Percentiles rank a stretch among this genome's conserved stretches.
phyloP scores from a whole-genome alignment of 1,284 basidiomycete genomes.

The Inonotus hispidus region DNA sequence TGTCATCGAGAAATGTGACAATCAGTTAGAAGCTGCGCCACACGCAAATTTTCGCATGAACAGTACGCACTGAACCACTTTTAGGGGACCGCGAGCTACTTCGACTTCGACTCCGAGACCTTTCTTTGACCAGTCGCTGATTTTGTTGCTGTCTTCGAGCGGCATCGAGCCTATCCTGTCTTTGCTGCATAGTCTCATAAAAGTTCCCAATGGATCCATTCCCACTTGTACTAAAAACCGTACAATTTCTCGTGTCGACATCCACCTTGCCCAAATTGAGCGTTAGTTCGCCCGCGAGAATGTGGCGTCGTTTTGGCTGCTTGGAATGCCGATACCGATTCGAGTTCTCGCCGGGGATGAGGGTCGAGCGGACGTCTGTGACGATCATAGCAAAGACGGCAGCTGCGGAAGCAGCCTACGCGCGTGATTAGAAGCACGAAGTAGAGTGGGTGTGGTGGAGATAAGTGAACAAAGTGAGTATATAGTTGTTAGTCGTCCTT shows the following conservation, averaged over 20 bases:
- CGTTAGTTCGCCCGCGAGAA: background rate
- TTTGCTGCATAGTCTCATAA: slow-evolving; percentile 3
- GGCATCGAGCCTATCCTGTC: slow-evolving; percentile 11
- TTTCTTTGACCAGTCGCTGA: background rate
- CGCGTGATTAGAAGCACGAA: background rate
- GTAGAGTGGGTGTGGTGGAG: background rate
- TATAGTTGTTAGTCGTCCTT: too few species aligned
- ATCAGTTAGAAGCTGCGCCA: background rate
- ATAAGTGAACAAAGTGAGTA: background rate
- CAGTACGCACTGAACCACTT: background rate
- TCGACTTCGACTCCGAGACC: background rate
- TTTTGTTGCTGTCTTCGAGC: slow-evolving; percentile 3
- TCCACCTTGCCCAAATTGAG: background rate
- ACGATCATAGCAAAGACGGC: background rate
- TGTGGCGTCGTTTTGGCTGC: background rate
- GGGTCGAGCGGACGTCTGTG: background rate
- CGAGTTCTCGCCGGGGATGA: background rate
- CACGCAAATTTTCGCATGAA: background rate
- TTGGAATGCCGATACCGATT: background rate
- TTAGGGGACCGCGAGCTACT: background rate
- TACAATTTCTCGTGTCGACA: background rate
- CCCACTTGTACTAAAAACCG: background rate
- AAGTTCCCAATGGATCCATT: slow-evolving; percentile 4
- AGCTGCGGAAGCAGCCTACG: too few species aligned
- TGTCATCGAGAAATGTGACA: background rate